Conservation (phyloP, 257 asterid species). For the Solanum microdontum region DNA sequence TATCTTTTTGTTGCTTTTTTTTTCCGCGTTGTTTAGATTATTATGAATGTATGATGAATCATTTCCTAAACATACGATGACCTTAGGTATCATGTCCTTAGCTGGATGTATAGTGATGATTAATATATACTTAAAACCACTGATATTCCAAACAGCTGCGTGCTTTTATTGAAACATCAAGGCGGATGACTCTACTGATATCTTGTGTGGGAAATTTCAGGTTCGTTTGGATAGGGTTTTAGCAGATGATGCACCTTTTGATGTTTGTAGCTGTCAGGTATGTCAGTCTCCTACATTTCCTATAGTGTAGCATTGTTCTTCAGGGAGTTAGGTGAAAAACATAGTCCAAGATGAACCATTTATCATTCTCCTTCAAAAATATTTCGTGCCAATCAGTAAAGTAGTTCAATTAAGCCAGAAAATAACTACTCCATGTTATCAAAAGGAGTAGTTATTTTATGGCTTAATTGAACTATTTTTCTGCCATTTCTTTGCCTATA, state of each 20-base stretch:
- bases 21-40: background rate
- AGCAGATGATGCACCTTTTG: slow-evolving; percentile 93
- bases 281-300: slow-evolving; percentile 6
- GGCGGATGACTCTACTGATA: background rate
- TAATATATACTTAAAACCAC: background rate
- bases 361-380: background rate
- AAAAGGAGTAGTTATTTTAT: background rate
- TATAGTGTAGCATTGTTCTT: background rate
- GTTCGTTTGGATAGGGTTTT: slow-evolving; percentile 64
- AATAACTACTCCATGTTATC: background rate
- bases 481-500: background rate
- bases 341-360: background rate
- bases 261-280: slow-evolving; percentile 95
- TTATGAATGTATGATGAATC: background rate
- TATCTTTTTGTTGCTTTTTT: background rate
- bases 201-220: slow-evolving; percentile 27
- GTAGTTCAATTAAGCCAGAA: background rate
- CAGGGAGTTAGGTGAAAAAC: background rate
- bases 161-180: background rate
- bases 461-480: background rate
- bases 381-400: background rate
- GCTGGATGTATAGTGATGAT: background rate
- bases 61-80: background rate
- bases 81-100: background rate
- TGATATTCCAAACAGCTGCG: background rate